Evolutionary conservation across 202 grass and related monocot genomes (phyloP), one percentile per base, ranked within the genome.

Genomic region (Schoenoplectus triqueter): DNA sequence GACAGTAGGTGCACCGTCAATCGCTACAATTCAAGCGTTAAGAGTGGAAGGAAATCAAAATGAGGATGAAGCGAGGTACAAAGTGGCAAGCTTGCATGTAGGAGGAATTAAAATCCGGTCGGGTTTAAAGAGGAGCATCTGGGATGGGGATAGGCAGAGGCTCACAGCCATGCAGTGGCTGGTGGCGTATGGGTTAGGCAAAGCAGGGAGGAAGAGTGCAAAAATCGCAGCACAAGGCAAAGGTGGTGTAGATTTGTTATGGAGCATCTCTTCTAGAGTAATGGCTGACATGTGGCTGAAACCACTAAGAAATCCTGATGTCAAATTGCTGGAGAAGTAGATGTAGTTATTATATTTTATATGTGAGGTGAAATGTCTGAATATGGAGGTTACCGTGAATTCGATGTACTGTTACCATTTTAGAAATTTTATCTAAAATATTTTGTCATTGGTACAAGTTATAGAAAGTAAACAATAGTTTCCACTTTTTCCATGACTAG

Each of bases 261-360:
- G 92, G 93, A 95, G 96, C 82, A 92, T 95, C 83, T 94, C 96
- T 76, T 94, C 96, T 57, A 89, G 93, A 69, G 82, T 99, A 66
- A 92, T 99, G 90, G 96, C 96, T 22, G 96, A 94, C 51, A 99
- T 99, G 91, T 99, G 96, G 96, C 91, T 99, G 41, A 95, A 86
- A 83, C 86, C 93, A 45, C 83, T 91, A 82, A 88, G 96, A 76
- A 99, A 99, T 86, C 93, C 96, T 7, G 91, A 95, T 70, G 93
- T 99, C 74, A 99, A 87, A 87, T 20, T 95, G 7, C 19, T 17
- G 1, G 65, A 87, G 47, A 83, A 66, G 13, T 8, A 39, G 64
- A 31, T 31, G 31, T 31, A 31, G 31, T 31, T 31, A 31, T 31
- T 31, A 31, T 31, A 31, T 31, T 31, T 31, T 31, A 31, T 31